Percentiles rank a stretch among this genome's conserved stretches.
Evolutionary conservation across 371 early-diverging fungal genomes (phyloP).

Genomic region (Choanephora cucurbitarum): DNA sequence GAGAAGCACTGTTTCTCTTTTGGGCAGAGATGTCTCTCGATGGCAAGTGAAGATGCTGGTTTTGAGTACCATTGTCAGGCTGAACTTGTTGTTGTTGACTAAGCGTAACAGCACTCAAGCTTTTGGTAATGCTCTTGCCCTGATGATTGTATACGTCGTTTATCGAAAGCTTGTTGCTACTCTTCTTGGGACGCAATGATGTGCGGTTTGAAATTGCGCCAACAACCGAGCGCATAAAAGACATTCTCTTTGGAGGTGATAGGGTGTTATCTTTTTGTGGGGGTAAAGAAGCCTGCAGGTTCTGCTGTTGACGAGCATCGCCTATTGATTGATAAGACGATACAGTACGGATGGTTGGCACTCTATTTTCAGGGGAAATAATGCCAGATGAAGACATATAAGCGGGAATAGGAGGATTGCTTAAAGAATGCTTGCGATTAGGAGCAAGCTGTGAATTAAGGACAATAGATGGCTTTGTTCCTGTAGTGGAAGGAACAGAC

Average conservation of each 20-base stretch:
- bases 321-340: slow-evolving; percentile 9
- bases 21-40: slow-evolving; percentile 4
- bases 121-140: background rate
- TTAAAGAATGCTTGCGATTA: slow-evolving; percentile 12
- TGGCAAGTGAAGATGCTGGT: slow-evolving; percentile 6
- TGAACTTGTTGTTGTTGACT: slow-evolving; percentile 9
- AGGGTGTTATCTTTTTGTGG: background rate
- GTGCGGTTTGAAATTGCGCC: slow-evolving; percentile 4
- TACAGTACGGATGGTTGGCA: slow-evolving; percentile 1
- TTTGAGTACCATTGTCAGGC: too few relatives aligned
- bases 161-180: background rate
- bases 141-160: background rate
- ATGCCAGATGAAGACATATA: slow-evolving; percentile 11
- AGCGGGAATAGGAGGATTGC: slow-evolving; percentile 13
- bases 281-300: background rate
- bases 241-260: slow-evolving; percentile 8
- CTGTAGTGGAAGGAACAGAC: slow-evolving; percentile 3
- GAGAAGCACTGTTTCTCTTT: slow-evolving; percentile 10
- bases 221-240: slow-evolving; percentile 21
- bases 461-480: background rate
- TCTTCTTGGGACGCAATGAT: slow-evolving; percentile 8
- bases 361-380: slow-evolving; percentile 4
- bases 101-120: slow-evolving; percentile 11
- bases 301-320: background rate
- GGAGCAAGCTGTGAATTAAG: slow-evolving; percentile 10